A percentile compares a stretch with the other conserved stretches of the same genome.
phyloP scores from a whole-genome alignment of 108 stramenopile species.

The Fragilaria crotonensis region DNA sequence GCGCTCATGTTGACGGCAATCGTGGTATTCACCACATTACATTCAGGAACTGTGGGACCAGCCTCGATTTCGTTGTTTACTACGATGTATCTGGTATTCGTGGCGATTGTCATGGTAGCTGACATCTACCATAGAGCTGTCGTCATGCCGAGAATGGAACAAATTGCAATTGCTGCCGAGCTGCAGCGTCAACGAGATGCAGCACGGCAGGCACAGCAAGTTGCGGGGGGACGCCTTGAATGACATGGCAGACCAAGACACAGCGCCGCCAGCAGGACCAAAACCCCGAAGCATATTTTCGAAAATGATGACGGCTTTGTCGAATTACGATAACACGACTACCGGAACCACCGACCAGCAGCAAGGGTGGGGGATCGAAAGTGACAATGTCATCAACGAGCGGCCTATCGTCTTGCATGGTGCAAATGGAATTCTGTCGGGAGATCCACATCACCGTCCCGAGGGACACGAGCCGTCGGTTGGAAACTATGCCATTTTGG shows the following conservation, averaged over 20 bases:
- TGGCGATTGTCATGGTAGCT: slow-evolving; percentile 66
- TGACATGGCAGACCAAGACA: slow-evolving; percentile 11
- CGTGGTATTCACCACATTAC: slow-evolving; percentile 48
- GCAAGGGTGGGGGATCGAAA: slow-evolving; percentile 30
- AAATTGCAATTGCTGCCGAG: slow-evolving; percentile 23
- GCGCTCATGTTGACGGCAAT: slow-evolving; percentile 50
- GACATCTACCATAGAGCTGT: slow-evolving; percentile 84
- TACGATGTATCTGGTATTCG: slow-evolving; percentile 61
- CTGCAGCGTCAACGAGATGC: slow-evolving; percentile 34
- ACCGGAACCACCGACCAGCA: slow-evolving; percentile 7
- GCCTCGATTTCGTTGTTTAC: slow-evolving; percentile 48
- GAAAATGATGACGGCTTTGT: slow-evolving; percentile 51
- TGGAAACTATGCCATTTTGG: slow-evolving; percentile 23
- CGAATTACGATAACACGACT: slow-evolving; percentile 64
- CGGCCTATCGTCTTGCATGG: slow-evolving; percentile 64
- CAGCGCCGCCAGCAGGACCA: neutral
- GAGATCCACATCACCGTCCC: neutral
- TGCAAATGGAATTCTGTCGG: slow-evolving; percentile 48
- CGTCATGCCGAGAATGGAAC: slow-evolving; percentile 54
- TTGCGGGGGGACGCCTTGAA: slow-evolving; percentile 25
- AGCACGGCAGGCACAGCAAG: slow-evolving; percentile 12
- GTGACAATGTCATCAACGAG: slow-evolving; percentile 27
- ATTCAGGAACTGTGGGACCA: slow-evolving; percentile 44
- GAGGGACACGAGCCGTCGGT: slow-evolving; percentile 6
- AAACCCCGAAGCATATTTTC: slow-evolving; percentile 9